Conservation (phyloP, 345 rosid species). For the Cochlearia excelsa region DNA sequence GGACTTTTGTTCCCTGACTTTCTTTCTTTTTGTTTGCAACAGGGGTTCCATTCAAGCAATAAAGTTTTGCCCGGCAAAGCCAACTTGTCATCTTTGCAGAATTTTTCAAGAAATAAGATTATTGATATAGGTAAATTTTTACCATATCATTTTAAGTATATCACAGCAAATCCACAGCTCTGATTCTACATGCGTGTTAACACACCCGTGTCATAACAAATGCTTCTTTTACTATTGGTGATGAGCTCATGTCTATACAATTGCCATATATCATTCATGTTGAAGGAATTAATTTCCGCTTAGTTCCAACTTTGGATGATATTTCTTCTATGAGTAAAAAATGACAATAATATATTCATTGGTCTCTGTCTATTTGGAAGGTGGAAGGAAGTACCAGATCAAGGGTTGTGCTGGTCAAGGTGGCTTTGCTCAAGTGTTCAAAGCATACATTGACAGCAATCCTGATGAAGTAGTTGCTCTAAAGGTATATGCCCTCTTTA, state of each 20-base stretch:
- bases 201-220: conserved; percentile 11
- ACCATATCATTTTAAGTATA: conserved; percentile 10
- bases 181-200: not conserved
- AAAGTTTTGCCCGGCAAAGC: conserved; percentile 72
- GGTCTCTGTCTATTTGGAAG: conserved; percentile 40
- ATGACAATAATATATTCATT: not conserved
- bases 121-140: conserved; percentile 65
- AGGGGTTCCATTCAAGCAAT: conserved; percentile 68
- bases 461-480: conserved; percentile 84
- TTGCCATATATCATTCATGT: not conserved
- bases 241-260: not conserved
- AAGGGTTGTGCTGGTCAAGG: conserved; percentile 98
- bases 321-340: conserved; percentile 13
- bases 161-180: conserved; percentile 7
- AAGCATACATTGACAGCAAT: conserved; percentile 58
- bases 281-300: not conserved
- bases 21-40: conserved; percentile 38
- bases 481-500: conserved; percentile 47
- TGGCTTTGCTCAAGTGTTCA: conserved; percentile 87
- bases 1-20: conserved; percentile 7
- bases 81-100: conserved; percentile 51
- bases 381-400: conserved; percentile 85
- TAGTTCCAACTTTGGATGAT: conserved; percentile 2
- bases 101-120: conserved; percentile 68
- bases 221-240: not conserved